Conservation (phyloP, 495 filamentous ascomycete genomes). For the Rostrohypoxylon terebratum region DNA sequence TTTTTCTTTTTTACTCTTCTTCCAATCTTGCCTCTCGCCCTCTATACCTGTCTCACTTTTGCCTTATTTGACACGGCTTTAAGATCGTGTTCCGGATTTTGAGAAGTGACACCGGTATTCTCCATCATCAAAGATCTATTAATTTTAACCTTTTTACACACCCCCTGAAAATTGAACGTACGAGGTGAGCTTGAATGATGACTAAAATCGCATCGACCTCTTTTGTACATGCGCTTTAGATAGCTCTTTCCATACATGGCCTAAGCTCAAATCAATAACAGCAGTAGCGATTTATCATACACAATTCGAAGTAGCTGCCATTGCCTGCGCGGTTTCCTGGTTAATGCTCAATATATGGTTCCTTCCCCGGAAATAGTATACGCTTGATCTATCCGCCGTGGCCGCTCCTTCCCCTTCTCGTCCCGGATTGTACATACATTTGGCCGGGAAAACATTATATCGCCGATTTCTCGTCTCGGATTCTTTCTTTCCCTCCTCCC, state of each 20-base stretch:
- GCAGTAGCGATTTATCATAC: constrained; percentile 2
- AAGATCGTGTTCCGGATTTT: background rate
- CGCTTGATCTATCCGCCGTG: background rate
- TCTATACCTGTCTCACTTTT: background rate
- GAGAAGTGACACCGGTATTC: background rate
- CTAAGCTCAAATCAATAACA: background rate
- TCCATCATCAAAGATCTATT: background rate
- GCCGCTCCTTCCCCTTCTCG: background rate
- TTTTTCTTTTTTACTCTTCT: background rate
- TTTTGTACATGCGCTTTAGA: background rate
- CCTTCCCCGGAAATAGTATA: background rate
- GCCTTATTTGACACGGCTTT: constrained; percentile 2
- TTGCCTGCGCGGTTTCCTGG: background rate
- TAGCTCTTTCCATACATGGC: background rate
- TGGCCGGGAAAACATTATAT: background rate
- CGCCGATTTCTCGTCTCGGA: no score
- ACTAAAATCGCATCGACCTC: background rate
- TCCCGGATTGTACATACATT: background rate
- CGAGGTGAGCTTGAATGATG: background rate
- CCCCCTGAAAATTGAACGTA: constrained; percentile 3
- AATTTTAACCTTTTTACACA: background rate
- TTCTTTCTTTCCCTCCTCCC: background rate
- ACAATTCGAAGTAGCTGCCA: no score
- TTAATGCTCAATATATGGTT: background rate
- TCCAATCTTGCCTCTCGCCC: no score